Evolutionary conservation across 192 early-diverging fungal species (phyloP), one percentile per base, ranked within the genome.

Genomic region (Chytriomyces sp.): DNA sequence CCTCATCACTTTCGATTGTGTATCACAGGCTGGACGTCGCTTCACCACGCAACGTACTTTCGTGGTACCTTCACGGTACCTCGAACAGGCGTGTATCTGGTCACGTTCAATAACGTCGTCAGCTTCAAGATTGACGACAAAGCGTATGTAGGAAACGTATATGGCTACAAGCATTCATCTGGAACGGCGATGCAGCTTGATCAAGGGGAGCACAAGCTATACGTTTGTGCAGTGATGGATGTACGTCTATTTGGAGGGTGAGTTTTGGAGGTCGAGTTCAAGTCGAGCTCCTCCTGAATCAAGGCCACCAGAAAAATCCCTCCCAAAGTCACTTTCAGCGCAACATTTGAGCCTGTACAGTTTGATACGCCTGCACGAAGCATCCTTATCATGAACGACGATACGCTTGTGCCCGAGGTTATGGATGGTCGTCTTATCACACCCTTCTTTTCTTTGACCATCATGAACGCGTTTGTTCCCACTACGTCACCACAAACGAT

Each of bases 171-270:
- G 4, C 81, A 82, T 84, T 4, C 68, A 73, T 38, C 76, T 60
- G 53, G 72, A 17, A 72, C 73, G n/a, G 63, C 78, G 26, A 71
- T 85, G 10, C 66, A 75, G 41, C 68, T 93, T 10, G 54, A 60
- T 3, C 71, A 75, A n/a, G 88, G 88, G 4, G 39, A 58, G 10
- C 89, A 92, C 44, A 76, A 52, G 1, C 58, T 93, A 0, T 81
- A 82, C 38, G 80, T 93, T 3, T 81, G 84, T 28, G 65, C 87
- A 0, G 78, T 85, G 0, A 82, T 90, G 82, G 91, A 93, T 71
- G 84, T 91, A 5, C 82, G 91, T 5, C 77, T 91, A 6, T 88
- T 86, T 81, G 91, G 91, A 14, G 89, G 84, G 52, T 79, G 70
- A 2, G 55, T 28, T 39, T 71, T 22, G 8, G 33, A 37, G 26